Evolutionary conservation across 2,329 filamentous ascomycete genomes (phyloP), one percentile per base, ranked within the genome.

Genomic region (Botryotinia calthae): DNA sequence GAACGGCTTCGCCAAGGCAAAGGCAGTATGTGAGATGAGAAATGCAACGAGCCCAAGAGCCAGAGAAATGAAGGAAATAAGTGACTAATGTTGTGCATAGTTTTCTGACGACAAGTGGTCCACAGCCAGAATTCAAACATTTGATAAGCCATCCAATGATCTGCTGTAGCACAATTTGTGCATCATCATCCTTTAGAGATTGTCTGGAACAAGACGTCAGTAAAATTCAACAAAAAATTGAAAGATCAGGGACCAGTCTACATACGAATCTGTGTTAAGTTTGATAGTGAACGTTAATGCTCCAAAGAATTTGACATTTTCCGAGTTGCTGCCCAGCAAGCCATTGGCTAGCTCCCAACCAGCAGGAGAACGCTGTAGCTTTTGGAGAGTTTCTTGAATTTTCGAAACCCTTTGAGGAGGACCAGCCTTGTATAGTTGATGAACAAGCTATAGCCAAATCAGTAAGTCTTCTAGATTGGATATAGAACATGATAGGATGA

Each of bases 261-360:
- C 85, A 75, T 84, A 92, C 91, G 90, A 93, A 80, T 96, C 93
- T n/a, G 91, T 91, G 81, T 98, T 98, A 73, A 98, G 88, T 83
- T 98, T 99, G 78, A 98, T 90, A 68, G 94, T 97, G 76, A 98
- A 91, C 0, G 95, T 98, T 73, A 98, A 86, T 44, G 95, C 95
- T 22, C 94, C 96, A 80, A 97, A 97, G 83, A 98, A 98, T 76
- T 92, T 91, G 77, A 96, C 89, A 78, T 95, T 91, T 74, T 92
- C 88, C 76, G 93, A 90, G 34, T 87, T 84, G 74, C 89, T 89
- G 68, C 85, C 85, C 18, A 98, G 84, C 22, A 98, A 85, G 69
- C 89, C 88, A 79, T 95, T 90, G 31, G 94, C 94, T 63, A 98
- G 86, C 72, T 92, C 87, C 96, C 96, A 99, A 71, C 94, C 95